Conservation (phyloP, 2,329 filamentous ascomycete species). For the Sporothrix brasiliensis region DNA sequence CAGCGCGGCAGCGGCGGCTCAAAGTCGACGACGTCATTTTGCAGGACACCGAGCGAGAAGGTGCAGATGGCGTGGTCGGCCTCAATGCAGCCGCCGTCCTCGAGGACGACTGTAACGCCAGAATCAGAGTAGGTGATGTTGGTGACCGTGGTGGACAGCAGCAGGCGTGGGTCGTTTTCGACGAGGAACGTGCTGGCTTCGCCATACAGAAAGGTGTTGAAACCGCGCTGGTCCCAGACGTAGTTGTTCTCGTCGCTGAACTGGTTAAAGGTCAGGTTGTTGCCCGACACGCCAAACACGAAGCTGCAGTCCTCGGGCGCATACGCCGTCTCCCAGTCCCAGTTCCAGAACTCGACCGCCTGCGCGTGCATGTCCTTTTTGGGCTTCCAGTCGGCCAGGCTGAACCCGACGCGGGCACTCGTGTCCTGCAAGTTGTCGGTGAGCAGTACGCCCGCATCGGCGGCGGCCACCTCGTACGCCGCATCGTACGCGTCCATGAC, state of each 20-base stretch:
- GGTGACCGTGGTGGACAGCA: constrained; percentile 16
- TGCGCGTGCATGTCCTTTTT: constrained; percentile 29
- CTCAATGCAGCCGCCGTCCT: constrained; percentile 26
- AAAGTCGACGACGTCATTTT: constrained; percentile 23
- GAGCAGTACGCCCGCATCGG: background rate
- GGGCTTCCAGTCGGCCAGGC: constrained; percentile 26
- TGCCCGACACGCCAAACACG: constrained; percentile 22
- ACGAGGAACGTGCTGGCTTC: constrained; percentile 12
- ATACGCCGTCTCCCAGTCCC: constrained; percentile 28
- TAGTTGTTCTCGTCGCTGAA: constrained; percentile 27
- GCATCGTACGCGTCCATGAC: constrained; percentile 25
- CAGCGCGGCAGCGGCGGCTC: constrained; percentile 23
- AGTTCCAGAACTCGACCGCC: constrained; percentile 25
- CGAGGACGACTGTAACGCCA: constrained; percentile 6
- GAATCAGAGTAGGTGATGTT: constrained; percentile 4
- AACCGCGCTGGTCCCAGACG: constrained; percentile 26
- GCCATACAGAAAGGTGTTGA: constrained; percentile 10
- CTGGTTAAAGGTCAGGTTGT: constrained; percentile 25
- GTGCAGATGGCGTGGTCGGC: constrained; percentile 31
- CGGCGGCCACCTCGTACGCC: background rate
- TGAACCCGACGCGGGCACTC: constrained; percentile 2
- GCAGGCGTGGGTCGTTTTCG: background rate
- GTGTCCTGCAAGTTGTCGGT: constrained; percentile 12
- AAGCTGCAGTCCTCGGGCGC: constrained; percentile 23
- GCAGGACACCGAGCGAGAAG: constrained; percentile 28